Evolutionary conservation across 306 rosid genomes (phyloP), one percentile per base, ranked within the genome.

Genomic region (Dalbergia cultrata): DNA sequence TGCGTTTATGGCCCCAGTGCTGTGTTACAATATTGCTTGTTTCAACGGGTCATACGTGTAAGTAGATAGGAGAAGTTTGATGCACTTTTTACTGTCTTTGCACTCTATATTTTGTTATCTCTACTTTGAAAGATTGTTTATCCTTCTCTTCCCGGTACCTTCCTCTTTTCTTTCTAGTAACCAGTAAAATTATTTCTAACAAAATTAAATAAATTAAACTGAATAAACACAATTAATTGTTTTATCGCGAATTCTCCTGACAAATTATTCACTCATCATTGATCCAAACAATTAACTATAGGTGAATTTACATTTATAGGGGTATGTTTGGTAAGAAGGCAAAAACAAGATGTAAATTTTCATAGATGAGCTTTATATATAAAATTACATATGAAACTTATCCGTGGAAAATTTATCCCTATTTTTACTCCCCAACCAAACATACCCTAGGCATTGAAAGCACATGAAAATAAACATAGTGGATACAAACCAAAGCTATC

Each of bases 11-110:
- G 53, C 14, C 34, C 10, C 53, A 7, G 39, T n/a, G 13, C 22
- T 13, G 45, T 41, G 58, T 22, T 57, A 10, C 35, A 33, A 44
- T 17, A 9, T 13, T 47, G 70, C 58, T 75, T 44, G 74, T 64
- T 59, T 81, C 56, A 56, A 81, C 13, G 43, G 34, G 58, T 81
- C 62, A 73, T 22, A 80, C 73, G 52, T 52, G 45, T 3, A 62
- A 19, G 49, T 44, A 52, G 31, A 50, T 70, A 52, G 67, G 53
- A 49, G 53, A 22, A 65, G 9, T 71, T 71, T 19, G 78, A 4
- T 37, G 72, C 63, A 70, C 19, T 53, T 68, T 53, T 69, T 67
- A 58, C 71, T 13, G 59, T 70, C 61, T 69, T 79, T 60, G 18
- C 19, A 58, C 43, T 53, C 63, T 59, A 44, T 59, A 54, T 59